These are phyloP conservation scores for Kodamaea nitidulidarum DNA, from an alignment of 805 yeast genomes.

Conservation along the genomic window DNA sequence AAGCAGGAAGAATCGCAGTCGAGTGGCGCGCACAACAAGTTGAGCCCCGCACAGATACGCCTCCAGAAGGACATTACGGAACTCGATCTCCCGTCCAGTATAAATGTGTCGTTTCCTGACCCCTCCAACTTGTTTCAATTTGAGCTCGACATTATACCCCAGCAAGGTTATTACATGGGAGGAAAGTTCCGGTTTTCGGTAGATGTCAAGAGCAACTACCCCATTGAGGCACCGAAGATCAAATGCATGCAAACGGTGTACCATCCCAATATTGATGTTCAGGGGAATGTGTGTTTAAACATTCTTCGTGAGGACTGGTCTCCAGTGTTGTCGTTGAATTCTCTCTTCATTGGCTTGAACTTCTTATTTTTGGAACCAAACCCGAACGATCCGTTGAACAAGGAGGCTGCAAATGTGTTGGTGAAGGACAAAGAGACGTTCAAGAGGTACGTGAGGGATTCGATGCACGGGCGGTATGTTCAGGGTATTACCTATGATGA, in stretches of 20 bases:
- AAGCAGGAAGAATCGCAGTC: slow-evolving; percentile 46
- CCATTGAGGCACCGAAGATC: slow-evolving; percentile 90
- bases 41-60: slow-evolving; percentile 63
- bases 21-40: slow-evolving; percentile 19
- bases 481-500: slow-evolving; percentile 8
- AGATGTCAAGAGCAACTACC: slow-evolving; percentile 65
- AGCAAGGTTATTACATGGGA: slow-evolving; percentile 65
- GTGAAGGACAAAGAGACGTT: slow-evolving; percentile 42
- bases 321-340: slow-evolving; percentile 79
- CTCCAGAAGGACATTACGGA: slow-evolving; percentile 75
- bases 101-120: slow-evolving; percentile 47
- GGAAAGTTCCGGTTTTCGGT: slow-evolving; percentile 73
- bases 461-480: slow-evolving; percentile 68
- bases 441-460: slow-evolving; percentile 47
- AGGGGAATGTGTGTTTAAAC: slow-evolving; percentile 89
- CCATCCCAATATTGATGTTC: slow-evolving; percentile 90
- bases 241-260: slow-evolving; percentile 67
- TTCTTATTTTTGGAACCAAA: slow-evolving; percentile 87
- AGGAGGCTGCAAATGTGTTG: slow-evolving; percentile 69
- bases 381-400: slow-evolving; percentile 87
- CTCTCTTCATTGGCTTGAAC: slow-evolving; percentile 79
- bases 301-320: slow-evolving; percentile 95
- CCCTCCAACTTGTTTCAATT: slow-evolving; percentile 60
- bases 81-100: slow-evolving; percentile 57
- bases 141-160: slow-evolving; percentile 55